These are phyloP conservation scores for Amanita fuliginea DNA, from an alignment of 768 basidiomycete genomes.

Conservation along the genomic window DNA sequence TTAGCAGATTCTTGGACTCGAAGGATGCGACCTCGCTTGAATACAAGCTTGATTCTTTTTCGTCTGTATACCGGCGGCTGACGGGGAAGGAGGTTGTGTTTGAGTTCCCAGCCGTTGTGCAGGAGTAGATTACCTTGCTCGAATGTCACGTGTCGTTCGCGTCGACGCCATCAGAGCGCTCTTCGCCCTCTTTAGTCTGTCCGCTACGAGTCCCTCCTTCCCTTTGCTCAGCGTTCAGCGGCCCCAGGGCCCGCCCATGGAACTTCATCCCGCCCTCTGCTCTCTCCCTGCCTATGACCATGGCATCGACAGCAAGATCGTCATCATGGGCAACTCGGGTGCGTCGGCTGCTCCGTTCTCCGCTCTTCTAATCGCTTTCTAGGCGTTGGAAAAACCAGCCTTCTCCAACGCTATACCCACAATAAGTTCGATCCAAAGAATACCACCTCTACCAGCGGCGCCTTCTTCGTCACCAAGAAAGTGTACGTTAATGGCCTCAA, in stretches of 20 bases:
- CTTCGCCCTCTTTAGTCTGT: slow-evolving; percentile 18
- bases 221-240: slow-evolving; percentile 27
- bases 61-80: slow-evolving; percentile 89
- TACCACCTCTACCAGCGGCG: slow-evolving; percentile 84
- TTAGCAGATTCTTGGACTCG: slow-evolving; percentile 82
- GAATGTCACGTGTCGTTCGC: slow-evolving; percentile 21
- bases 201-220: slow-evolving; percentile 15
- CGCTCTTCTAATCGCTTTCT: slow-evolving; percentile 4
- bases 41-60: slow-evolving; percentile 99
- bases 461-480: slow-evolving; percentile 92
- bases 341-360: slow-evolving; percentile 9
- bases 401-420: slow-evolving; percentile 84
- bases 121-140: slow-evolving; percentile 51
- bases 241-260: slow-evolving; percentile 35
- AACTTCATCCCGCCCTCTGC: slow-evolving; percentile 47
- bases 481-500: slow-evolving; percentile 75
- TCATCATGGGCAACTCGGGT: slow-evolving; percentile 81
- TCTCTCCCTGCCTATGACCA: slow-evolving; percentile 66
- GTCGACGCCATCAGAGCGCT: slow-evolving; percentile 3
- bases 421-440: slow-evolving; percentile 84
- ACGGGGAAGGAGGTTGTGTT: slow-evolving; percentile 97
- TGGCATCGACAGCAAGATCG: slow-evolving; percentile 90
- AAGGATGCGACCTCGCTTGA: slow-evolving; percentile 97
- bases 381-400: slow-evolving; percentile 91
- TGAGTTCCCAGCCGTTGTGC: slow-evolving; percentile 75